Conservation (phyloP, 1,284 basidiomycete genomes). For the Ustilago hordei region DNA sequence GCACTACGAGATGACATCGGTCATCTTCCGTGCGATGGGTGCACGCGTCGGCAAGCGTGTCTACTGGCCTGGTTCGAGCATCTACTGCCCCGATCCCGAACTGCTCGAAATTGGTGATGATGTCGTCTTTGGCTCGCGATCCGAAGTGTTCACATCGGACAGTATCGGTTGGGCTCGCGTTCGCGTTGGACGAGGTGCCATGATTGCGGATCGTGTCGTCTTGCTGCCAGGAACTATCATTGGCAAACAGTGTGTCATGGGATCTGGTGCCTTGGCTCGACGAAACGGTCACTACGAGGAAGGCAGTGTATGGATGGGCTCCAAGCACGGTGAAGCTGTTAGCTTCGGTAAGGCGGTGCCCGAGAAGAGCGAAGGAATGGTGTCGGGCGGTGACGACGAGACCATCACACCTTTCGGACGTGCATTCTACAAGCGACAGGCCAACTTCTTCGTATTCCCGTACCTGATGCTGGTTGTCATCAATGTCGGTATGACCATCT, state of each 20-base stretch:
- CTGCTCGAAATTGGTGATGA: conserved; percentile 69
- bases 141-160: conserved; percentile 69
- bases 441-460: conserved; percentile 69
- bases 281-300: conserved; percentile 69
- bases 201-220: conserved; percentile 69
- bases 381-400: conserved; percentile 46
- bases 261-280: conserved; percentile 66
- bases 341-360: conserved; percentile 65
- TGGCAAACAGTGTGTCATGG: conserved; percentile 69
- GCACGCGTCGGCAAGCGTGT: conserved; percentile 68
- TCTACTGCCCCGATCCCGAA: conserved; percentile 69
- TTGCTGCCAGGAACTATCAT: conserved; percentile 67
- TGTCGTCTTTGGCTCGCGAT: conserved; percentile 69
- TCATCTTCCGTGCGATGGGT: conserved; percentile 69
- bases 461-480: conserved; percentile 68
- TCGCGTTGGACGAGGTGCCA: conserved; percentile 67
- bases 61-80: conserved; percentile 69
- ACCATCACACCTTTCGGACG: conserved; percentile 69
- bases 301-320: conserved; percentile 69
- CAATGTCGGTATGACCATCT: conserved; percentile 64
- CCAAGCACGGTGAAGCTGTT: conserved; percentile 69
- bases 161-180: conserved; percentile 69
- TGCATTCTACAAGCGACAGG: conserved; percentile 68
- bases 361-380: conserved; percentile 54
- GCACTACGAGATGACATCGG: conserved; percentile 69